Evolutionary conservation across 2,329 filamentous ascomycete species (phyloP), one percentile per base, ranked within the genome.

Genomic region (Fonsecaea pedrosoi): DNA sequence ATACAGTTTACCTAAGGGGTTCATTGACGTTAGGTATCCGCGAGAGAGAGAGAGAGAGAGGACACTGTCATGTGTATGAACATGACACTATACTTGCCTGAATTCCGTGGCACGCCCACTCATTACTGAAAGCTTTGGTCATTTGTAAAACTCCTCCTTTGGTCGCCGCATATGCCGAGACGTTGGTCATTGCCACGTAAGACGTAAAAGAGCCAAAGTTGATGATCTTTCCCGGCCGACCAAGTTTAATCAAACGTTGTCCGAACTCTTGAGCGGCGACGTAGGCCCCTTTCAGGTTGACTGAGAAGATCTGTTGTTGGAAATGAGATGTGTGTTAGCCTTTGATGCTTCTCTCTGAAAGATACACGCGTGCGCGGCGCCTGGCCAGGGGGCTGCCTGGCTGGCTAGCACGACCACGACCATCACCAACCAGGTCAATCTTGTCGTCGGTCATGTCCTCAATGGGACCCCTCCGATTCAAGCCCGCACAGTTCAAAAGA

Each of bases 61-160:
- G 21, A 21, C 21, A 21, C 21, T 21, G 21, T 21, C 21, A 21
- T 21, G 12, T 13, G 10, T 13, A 13, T 40, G 15, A 8, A 4
- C 62, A 66, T 57, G 55, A 68, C 15, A 68, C 68, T 18, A 55
- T 62, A 56, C 68, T 70, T 40, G 96, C 92, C 0, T 86, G 92
- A 69, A 97, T 85, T 2, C 92, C 92, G 74, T 87, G 85, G 15
- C 82, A 78, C 0, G 89, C 87, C 93, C 93, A 96, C 80, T 96
- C 92, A 76, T 96, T 97, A 53, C 89, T 88, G 65, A 96, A 83
- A 25, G 90, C 89, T 81, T 95, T 96, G 61, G 92, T 95, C 67
- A 96, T 79, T 80, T 96, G 92, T 7, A 88, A 89, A 0, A 96
- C 89, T 10, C 91, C 93, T 50, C 92, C 93, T 79, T 96, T 96